Evolutionary conservation across 139 green algal species (phyloP), one percentile per base, ranked within the genome.

Genomic region (Picochlorum sp.): DNA sequence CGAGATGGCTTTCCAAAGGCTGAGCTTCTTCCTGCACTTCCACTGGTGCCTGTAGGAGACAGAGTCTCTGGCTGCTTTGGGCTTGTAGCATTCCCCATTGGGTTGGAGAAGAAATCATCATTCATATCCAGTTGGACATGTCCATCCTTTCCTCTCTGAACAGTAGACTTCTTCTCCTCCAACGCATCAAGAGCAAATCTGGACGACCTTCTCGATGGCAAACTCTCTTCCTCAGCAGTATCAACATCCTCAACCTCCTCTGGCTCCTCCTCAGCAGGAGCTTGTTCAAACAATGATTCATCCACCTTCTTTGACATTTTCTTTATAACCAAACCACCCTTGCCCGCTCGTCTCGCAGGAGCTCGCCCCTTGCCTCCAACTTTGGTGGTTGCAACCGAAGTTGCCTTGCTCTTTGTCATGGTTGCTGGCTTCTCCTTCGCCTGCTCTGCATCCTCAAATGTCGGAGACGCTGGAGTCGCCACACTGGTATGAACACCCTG

Each of bases 291-390:
- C 59, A 93, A 60, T 14, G 71, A 79, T 3, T 94, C 86, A 67
- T 95, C 86, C n/a, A 86, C 61, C 69, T 92, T 89, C 14, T 61
- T 64, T 1, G 72, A 72, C 63, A 95, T 76, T 80, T 95, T 95
- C 72, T 90, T 91, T 16, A 94, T 76, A 13, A 89, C 88, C 60
- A 96, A 70, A 9, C 88, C 86, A 18, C 55, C 83, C 61, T 68
- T 71, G 23, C 50, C 68, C 14, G 15, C 54, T 34, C 32, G 38
- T 18, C 47, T 20, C 7, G 37, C 49, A 8, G 21, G 15, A 61
- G 44, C 21, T 13, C 73, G 60, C 4, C 49, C 41, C 68, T 80
- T 79, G 37, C 67, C 44, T 18, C 61, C 2, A 69, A 54, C 45
- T 49, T 34, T 41, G 3, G 65, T 45, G 11, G 63, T 37, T 4